Base-by-base conservation (phyloP, 345 rosid species). In the Brassica incana region DNA sequence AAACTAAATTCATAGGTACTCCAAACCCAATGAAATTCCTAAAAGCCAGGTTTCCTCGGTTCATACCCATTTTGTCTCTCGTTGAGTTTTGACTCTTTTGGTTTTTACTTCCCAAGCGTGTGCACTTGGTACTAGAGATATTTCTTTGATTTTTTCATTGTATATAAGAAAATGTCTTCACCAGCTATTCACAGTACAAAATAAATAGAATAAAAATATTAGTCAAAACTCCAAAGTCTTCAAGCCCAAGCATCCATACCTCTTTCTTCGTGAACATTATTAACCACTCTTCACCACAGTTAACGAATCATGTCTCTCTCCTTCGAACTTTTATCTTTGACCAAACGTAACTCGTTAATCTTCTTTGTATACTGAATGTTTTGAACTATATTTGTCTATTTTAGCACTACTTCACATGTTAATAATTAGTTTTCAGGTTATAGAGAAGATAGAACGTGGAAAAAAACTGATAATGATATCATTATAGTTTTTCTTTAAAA, bases 61-160 rank as follows among this genome's bases (percentile, higher is more conserved):
- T 81, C 59, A 71, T 65, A 65, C 80, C 77, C 83, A 76, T 76
- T 81, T 81, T 81, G 83, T 81, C 83, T 80, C 69, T 68, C 71
- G 67, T 75, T 20, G 59, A 59, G 77, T 76, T 76, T 81, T 76
- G 83, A 81, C 83, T 72, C 60, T 76, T 75, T 9, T 16, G 15
- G 23, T 56, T 80, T 80, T 76, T 54, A 65, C 77, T 71, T 71
- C 80, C 83, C 80, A 72, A 76, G 60, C 83, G 83, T 81, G 83
- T 81, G 77, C 83, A 81, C 74, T 81, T 76, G 80, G 61, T 76
- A 9, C 72, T 59, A 43, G 73, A 71, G 58, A 72, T 76, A 4
- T 60, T 5, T 50, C 6, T 43, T 45, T 68, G 14, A 5, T 5
- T 52, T 33, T 40, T 15, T 64, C 10, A 58, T 50, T 64, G 0